A percentile compares a stretch with the other conserved stretches of the same genome.
These are phyloP conservation scores for Acephala macrosclerotiorum DNA, from an alignment of 2,329 filamentous ascomycete species.

Conservation along the genomic window DNA sequence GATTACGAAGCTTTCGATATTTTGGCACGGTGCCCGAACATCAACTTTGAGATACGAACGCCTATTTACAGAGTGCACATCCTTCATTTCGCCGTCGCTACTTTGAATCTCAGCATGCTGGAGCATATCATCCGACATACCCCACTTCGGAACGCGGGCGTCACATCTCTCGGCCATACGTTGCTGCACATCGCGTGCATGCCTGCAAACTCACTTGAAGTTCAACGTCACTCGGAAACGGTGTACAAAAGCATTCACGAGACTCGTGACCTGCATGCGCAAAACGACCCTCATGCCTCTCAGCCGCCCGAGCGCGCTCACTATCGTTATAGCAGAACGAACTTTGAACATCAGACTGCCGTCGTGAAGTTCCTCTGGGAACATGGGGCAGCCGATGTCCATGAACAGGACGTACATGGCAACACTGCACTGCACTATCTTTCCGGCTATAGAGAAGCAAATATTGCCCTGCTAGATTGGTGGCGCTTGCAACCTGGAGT, in stretches of 20 bases:
- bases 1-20: constrained; percentile 27
- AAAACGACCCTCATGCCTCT: constrained; percentile 22
- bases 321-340: background rate
- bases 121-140: constrained; percentile 20
- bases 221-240: constrained; percentile 24
- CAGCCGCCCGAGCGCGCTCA: background rate
- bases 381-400: constrained; percentile 18
- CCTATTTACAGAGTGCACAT: constrained; percentile 32
- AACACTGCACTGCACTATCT: constrained; percentile 36
- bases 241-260: constrained; percentile 32
- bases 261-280: constrained; percentile 29
- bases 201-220: constrained; percentile 22
- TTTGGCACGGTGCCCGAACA: constrained; percentile 24
- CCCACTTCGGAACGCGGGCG: constrained; percentile 26
- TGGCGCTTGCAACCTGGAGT: constrained; percentile 12
- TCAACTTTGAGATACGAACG: constrained; percentile 30
- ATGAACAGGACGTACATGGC: constrained; percentile 28
- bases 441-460: constrained; percentile 24
- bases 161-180: constrained; percentile 33
- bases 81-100: constrained; percentile 35
- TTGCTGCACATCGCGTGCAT: constrained; percentile 36
- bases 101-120: constrained; percentile 30
- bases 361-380: constrained; percentile 29
- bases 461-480: constrained; percentile 27
- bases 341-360: constrained; percentile 5